Evolutionary conservation across 106 monocot genomes (phyloP).

Genomic region (Dactylorhiza incarnata): DNA sequence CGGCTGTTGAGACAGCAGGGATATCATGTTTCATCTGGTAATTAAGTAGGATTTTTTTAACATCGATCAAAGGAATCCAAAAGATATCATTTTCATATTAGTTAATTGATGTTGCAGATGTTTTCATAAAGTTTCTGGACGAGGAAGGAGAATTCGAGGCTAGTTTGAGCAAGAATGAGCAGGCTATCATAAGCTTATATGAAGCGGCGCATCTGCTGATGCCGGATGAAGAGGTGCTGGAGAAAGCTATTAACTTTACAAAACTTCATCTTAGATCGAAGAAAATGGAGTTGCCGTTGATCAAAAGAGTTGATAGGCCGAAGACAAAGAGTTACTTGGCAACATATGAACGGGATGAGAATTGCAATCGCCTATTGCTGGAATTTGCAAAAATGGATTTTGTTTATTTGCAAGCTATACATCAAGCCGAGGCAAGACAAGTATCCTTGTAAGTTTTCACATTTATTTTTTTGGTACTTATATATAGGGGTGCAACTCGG

Average conservation of each 20-base stretch:
- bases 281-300: not conserved
- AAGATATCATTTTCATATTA: not conserved
- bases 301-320: not conserved
- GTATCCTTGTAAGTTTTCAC: not conserved
- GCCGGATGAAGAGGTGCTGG: conserved; percentile 15
- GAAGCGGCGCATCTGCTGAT: conserved; percentile 15
- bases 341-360: not conserved
- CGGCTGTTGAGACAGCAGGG: not conserved
- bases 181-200: conserved; percentile 12
- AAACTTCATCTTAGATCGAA: not conserved
- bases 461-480: not conserved
- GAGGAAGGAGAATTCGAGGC: conserved; percentile 15
- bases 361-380: not conserved
- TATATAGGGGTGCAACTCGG: too few species aligned
- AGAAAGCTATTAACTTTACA: conserved; percentile 14
- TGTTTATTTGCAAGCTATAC: conserved; percentile 9
- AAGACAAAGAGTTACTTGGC: not conserved
- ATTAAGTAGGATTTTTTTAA: not conserved
- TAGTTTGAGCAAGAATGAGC: conserved; percentile 8
- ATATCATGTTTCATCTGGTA: not conserved
- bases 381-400: conserved; percentile 8
- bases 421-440: not conserved
- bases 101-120: not conserved
- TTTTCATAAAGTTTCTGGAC: conserved; percentile 17
- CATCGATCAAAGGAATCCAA: not conserved